A percentile compares a stretch with the other conserved stretches of the same genome.
Evolutionary conservation across 176 grass and related monocot species (phyloP).

Genomic region (Musa beccarii): DNA sequence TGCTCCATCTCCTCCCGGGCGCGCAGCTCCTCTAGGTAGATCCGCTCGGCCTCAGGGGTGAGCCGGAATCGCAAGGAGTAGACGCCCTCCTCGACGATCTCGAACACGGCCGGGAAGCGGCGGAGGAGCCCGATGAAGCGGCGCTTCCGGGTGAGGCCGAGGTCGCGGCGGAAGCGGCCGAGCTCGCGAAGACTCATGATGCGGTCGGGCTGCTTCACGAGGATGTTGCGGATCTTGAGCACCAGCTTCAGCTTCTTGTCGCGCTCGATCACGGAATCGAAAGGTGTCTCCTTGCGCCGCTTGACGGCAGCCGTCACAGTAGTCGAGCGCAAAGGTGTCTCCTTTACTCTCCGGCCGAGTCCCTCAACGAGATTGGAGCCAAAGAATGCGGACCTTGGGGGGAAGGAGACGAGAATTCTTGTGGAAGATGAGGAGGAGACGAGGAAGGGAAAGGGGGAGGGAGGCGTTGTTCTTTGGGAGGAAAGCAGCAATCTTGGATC

Average conservation of each 20-base stretch:
- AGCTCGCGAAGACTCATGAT: slow-evolving; percentile 86
- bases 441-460: slow-evolving; percentile 30
- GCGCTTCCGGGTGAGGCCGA: slow-evolving; percentile 86
- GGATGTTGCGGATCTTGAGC: slow-evolving; percentile 83
- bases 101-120: slow-evolving; percentile 73
- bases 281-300: slow-evolving; percentile 72
- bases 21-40: slow-evolving; percentile 82
- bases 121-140: slow-evolving; percentile 83
- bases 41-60: slow-evolving; percentile 61
- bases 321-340: slow-evolving; percentile 2
- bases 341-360: background rate
- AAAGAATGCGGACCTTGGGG: slow-evolving; percentile 20
- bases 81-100: slow-evolving; percentile 82
- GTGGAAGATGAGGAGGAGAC: slow-evolving; percentile 6
- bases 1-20: slow-evolving; percentile 76
- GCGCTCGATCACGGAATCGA: slow-evolving; percentile 83
- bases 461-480: slow-evolving; percentile 5
- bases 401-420: slow-evolving; percentile 10
- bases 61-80: slow-evolving; percentile 76
- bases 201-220: slow-evolving; percentile 58
- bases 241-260: slow-evolving; percentile 98
- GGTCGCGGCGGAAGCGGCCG: slow-evolving; percentile 77
- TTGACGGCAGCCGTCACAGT: slow-evolving; percentile 48
- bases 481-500: slow-evolving; percentile 51
- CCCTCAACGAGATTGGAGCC: slow-evolving; percentile 12